Conservation (phyloP, 345 rosid genomes). For the Salix koriyanagi region DNA sequence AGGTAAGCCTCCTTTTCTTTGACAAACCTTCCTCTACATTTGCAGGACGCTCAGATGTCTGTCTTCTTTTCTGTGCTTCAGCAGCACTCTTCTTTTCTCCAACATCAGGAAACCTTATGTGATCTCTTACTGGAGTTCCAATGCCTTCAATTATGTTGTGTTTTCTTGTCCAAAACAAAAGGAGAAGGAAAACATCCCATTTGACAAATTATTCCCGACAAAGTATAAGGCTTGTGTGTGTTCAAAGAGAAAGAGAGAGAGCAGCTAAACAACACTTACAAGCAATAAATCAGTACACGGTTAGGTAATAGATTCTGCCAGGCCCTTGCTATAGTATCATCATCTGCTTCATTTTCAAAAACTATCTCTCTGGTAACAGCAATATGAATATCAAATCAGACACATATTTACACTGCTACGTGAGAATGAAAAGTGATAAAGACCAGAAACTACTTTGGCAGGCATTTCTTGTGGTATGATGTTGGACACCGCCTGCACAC, state of each 20-base stretch:
- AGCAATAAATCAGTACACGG: slow-evolving; percentile 81
- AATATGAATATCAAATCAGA: slow-evolving; percentile 7
- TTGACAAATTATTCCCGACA: slow-evolving; percentile 11
- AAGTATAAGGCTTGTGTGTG: neutral
- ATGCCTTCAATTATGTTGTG: slow-evolving; percentile 62
- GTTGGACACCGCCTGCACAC: slow-evolving; percentile 92
- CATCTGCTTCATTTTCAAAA: slow-evolving; percentile 48
- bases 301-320: slow-evolving; percentile 72
- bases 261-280: slow-evolving; percentile 40
- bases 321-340: slow-evolving; percentile 53
- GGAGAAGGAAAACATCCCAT: neutral
- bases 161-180: slow-evolving; percentile 40
- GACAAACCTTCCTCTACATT: slow-evolving; percentile 28
- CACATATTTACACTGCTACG: neutral
- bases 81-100: slow-evolving; percentile 38
- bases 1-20: slow-evolving; percentile 29
- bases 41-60: slow-evolving; percentile 26
- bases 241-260: slow-evolving; percentile 2
- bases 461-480: slow-evolving; percentile 84
- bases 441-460: slow-evolving; percentile 56
- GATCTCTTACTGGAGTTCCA: slow-evolving; percentile 75
- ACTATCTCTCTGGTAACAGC: slow-evolving; percentile 48
- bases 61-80: slow-evolving; percentile 36
- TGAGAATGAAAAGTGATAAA: neutral
- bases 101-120: slow-evolving; percentile 57